A percentile compares a stretch with the other conserved stretches of the same genome.
These are phyloP conservation scores for Incumbomyces delicatus DNA, from an alignment of 2,329 filamentous ascomycete genomes.

Conservation along the genomic window DNA sequence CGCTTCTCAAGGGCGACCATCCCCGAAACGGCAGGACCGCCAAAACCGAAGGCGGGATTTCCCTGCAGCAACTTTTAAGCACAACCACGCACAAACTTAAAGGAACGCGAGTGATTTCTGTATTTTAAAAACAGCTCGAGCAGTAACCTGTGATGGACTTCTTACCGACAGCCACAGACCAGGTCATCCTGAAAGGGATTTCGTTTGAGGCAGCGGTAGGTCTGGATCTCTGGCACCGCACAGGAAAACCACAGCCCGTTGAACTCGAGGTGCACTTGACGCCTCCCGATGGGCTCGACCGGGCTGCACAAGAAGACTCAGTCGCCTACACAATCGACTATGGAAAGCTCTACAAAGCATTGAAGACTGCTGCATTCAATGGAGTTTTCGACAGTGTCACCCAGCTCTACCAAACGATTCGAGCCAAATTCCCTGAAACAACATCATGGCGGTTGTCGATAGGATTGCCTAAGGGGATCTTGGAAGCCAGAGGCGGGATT, in stretches of 20 bases:
- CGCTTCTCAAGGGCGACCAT: too few species aligned
- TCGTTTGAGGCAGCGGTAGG: constrained; percentile 34
- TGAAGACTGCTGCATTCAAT: constrained; percentile 22
- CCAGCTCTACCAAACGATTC: constrained; percentile 6
- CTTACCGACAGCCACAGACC: constrained; percentile 11
- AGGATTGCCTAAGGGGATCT: constrained; percentile 34
- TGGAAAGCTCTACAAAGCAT: constrained; percentile 36
- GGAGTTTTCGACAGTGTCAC: constrained; percentile 8
- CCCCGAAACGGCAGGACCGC: too few species aligned
- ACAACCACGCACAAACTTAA: too few species aligned
- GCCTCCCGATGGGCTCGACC: constrained; percentile 29
- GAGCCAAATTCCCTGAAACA: not conserved
- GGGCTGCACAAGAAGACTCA: constrained; percentile 34
- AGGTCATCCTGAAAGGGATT: constrained; percentile 31
- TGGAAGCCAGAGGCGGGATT: constrained; percentile 35
- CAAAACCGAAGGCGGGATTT: too few species aligned
- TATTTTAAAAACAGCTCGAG: too few species aligned
- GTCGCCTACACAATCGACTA: constrained; percentile 38
- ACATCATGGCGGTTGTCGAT: constrained; percentile 12
- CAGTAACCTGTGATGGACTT: not conserved
- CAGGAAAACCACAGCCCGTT: constrained; percentile 36
- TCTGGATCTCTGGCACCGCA: constrained; percentile 38
- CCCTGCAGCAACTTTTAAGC: too few species aligned
- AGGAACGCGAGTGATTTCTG: too few species aligned
- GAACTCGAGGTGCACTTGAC: constrained; percentile 34